phyloP scores from a whole-genome alignment of 495 filamentous ascomycete genomes.

The Rhypophila decipiens region DNA sequence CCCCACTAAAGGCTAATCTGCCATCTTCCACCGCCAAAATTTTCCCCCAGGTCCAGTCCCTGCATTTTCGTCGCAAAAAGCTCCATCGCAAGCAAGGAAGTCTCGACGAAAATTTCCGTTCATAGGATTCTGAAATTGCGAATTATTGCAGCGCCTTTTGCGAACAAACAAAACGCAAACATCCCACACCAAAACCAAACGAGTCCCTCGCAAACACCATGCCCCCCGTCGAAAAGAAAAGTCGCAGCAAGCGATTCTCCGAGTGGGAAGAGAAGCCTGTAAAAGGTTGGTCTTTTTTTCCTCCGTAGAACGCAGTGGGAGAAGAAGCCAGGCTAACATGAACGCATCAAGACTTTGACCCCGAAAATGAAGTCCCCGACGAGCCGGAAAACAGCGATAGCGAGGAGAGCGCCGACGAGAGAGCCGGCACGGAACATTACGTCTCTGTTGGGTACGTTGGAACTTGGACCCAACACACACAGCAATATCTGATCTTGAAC shows the following conservation, averaged over 20 bases:
- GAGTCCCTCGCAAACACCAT: conserved; percentile 21
- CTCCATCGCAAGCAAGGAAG: too few species aligned
- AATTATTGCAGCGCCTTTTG: too few species aligned
- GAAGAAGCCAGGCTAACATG: not conserved
- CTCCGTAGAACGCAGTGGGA: not conserved
- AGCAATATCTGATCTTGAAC: not conserved
- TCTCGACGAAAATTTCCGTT: conserved; percentile 29
- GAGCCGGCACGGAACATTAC: conserved; percentile 74
- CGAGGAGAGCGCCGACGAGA: conserved; percentile 46
- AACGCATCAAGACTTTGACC: conserved; percentile 67
- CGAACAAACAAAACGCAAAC: too few species aligned
- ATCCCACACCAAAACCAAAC: too few species aligned
- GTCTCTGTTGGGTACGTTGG: conserved; percentile 60
- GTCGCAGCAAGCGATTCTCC: conserved; percentile 30
- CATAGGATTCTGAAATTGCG: conserved; percentile 16
- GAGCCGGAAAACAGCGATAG: conserved; percentile 47
- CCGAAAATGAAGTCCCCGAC: conserved; percentile 62
- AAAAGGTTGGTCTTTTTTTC: conserved; percentile 29
- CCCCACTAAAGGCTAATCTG: conserved; percentile 24
- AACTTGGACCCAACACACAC: conserved; percentile 1
- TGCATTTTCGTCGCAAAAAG: not conserved
- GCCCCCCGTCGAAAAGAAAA: conserved; percentile 26
- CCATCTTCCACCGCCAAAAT: conserved; percentile 42
- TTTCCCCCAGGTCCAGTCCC: conserved; percentile 17
- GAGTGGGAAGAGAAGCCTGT: conserved; percentile 34